A percentile compares a stretch with the other conserved stretches of the same genome.
Conservation (phyloP, 495 filamentous ascomycete species). For the Cercophora scortea region DNA sequence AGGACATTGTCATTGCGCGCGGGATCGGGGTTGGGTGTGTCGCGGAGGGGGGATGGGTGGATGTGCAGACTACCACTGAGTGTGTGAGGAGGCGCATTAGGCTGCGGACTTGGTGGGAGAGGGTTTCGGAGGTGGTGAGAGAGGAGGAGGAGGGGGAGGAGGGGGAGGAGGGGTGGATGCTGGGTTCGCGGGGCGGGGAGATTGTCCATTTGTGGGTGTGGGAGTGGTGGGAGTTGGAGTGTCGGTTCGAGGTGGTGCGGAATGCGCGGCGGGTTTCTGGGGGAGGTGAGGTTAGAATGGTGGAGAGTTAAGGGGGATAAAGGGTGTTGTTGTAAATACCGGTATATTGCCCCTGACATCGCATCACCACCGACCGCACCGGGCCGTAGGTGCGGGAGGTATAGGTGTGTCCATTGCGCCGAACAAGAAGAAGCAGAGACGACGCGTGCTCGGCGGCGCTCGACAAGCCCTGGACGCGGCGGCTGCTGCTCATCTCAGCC, state of each 20-base stretch:
- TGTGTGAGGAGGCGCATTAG: conserved; percentile 66
- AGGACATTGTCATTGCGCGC: conserved; percentile 73
- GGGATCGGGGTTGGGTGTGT: conserved; percentile 6
- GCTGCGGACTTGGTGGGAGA: conserved; percentile 41
- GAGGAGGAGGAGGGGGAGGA: no score
- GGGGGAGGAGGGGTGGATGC: background rate
- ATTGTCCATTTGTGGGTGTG: background rate
- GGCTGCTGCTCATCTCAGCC: conserved; percentile 17
- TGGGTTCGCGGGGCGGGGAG: background rate
- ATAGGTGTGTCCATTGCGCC: conserved; percentile 1
- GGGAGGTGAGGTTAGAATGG: background rate
- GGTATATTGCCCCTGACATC: no score
- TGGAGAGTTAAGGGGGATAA: no score
- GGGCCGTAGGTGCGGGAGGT: background rate
- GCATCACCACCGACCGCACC: background rate
- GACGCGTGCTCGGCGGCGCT: conserved; percentile 14
- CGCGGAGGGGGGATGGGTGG: conserved; percentile 10
- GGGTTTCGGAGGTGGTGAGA: conserved; percentile 7
- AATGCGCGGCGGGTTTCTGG: background rate
- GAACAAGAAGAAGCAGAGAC: background rate
- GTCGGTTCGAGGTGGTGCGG: background rate
- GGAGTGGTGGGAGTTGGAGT: background rate
- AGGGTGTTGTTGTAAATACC: no score
- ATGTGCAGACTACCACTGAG: conserved; percentile 67
- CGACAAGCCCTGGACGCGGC: conserved; percentile 16